Conservation (phyloP, 2,329 filamentous ascomycete genomes). For the Pseudocercospora ulei region DNA sequence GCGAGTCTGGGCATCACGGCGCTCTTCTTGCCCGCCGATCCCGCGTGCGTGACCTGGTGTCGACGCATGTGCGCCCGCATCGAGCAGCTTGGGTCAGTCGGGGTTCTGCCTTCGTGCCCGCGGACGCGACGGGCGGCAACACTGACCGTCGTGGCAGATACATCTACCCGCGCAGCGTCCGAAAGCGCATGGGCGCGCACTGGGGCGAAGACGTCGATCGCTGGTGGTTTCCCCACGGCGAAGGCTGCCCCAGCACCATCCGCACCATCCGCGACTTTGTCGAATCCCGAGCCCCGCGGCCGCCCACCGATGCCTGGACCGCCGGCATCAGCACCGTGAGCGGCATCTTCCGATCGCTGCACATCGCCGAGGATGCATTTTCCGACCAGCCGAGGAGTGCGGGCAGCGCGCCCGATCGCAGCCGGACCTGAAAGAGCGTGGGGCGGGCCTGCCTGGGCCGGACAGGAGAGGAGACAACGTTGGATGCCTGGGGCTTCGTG, state of each 20-base stretch:
- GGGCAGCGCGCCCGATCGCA: too few relatives aligned
- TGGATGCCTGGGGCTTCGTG: too few relatives aligned
- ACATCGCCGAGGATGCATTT: conserved; percentile 26
- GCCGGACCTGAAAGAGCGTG: conserved; percentile 15
- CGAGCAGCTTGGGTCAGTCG: conserved; percentile 64
- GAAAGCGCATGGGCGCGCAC: conserved; percentile 62
- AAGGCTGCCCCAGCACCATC: conserved; percentile 63
- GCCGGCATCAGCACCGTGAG: conserved; percentile 32
- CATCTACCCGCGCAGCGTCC: conserved; percentile 66
- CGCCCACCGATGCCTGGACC: conserved; percentile 21
- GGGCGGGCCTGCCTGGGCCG: conserved; percentile 18
- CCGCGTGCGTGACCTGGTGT: conserved; percentile 65
- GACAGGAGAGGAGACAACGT: conserved; percentile 3
- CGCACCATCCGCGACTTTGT: conserved; percentile 71
- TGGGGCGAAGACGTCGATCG: conserved; percentile 64
- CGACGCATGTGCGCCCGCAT: conserved; percentile 67
- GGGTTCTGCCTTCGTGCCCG: not conserved
- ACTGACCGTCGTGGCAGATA: conserved; percentile 49
- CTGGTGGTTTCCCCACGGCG: conserved; percentile 85
- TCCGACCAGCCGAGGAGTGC: conserved; percentile 19
- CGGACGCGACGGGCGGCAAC: too few relatives aligned
- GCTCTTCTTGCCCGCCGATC: conserved; percentile 69
- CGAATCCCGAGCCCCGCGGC: conserved; percentile 30
- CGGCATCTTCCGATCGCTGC: conserved; percentile 36
- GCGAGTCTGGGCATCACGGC: conserved; percentile 65